These are phyloP conservation scores for Aristolochia fimbriata DNA, from an alignment of 164 flowering plant genomes.

Conservation along the genomic window DNA sequence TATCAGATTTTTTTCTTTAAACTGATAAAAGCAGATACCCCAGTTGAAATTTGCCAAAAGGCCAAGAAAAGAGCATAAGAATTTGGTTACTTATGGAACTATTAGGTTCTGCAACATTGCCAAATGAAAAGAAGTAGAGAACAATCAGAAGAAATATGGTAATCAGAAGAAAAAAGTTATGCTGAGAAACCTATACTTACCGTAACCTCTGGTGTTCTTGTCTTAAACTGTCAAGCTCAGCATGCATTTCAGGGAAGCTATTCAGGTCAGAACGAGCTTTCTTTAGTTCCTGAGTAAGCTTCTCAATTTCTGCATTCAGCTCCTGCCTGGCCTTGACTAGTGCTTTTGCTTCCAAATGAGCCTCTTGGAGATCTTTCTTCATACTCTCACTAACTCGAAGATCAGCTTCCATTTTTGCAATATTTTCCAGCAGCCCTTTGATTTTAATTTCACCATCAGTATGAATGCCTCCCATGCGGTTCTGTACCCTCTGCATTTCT, in stretches of 20 bases:
- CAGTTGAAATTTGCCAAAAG: too few relatives aligned
- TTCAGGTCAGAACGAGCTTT: constrained; percentile 33
- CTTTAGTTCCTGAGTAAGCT: constrained; percentile 47
- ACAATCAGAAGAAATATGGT: too few relatives aligned
- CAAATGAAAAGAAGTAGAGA: too few relatives aligned
- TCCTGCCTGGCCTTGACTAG: constrained; percentile 43
- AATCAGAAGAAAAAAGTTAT: too few relatives aligned
- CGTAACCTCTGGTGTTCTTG: constrained; percentile 62
- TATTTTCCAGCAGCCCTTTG: constrained; percentile 58
- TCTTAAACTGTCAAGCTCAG: constrained; percentile 54
- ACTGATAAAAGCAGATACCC: too few relatives aligned
- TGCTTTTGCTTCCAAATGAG: constrained; percentile 59
- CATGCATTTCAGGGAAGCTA: constrained; percentile 43
- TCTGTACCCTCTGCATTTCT: constrained; percentile 48
- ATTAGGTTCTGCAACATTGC: too few relatives aligned
- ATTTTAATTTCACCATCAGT: constrained; percentile 81
- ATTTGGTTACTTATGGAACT: too few relatives aligned
- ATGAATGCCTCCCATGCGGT: constrained; percentile 52
- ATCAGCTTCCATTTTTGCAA: constrained; percentile 57
- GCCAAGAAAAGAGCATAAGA: too few relatives aligned
- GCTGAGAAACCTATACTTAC: constrained; percentile 28
- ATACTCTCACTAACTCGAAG: constrained; percentile 48
- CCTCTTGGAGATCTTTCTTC: constrained; percentile 59
- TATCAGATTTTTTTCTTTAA: too few relatives aligned
- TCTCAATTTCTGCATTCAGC: constrained; percentile 34